Percentiles rank a stretch among this genome's conserved stretches.
Conservation (phyloP, 345 rosid genomes). For the Gynandropsis gynandra region DNA sequence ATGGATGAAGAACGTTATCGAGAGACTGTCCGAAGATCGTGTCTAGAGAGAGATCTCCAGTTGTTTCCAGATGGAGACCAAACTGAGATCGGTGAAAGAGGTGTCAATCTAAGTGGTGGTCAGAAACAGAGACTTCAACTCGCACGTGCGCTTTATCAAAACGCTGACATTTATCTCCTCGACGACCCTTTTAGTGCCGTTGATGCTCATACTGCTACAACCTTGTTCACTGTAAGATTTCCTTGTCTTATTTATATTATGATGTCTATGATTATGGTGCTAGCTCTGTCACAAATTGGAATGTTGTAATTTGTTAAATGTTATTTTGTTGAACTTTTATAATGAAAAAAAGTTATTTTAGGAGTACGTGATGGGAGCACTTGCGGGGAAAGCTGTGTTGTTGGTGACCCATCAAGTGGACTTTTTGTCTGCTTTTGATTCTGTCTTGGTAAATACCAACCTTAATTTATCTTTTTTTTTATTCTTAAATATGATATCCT, state of each 20-base stretch:
- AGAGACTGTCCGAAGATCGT: constrained; percentile 48
- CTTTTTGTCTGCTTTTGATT: constrained; percentile 83
- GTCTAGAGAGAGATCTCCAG: constrained; percentile 52
- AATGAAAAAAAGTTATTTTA: constrained; percentile 23
- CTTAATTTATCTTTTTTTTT: not conserved
- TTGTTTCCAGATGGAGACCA: constrained; percentile 49
- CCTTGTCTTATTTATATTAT: constrained; percentile 12
- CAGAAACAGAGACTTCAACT: constrained; percentile 79
- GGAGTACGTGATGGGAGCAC: constrained; percentile 83
- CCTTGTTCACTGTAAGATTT: constrained; percentile 53
- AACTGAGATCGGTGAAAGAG: constrained; percentile 73
- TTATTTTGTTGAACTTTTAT: too few relatives aligned
- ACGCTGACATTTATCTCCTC: constrained; percentile 59
- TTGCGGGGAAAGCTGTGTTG: constrained; percentile 63
- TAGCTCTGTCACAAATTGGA: too few relatives aligned
- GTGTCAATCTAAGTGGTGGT: constrained; percentile 82
- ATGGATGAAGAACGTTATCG: constrained; percentile 39
- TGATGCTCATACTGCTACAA: constrained; percentile 70
- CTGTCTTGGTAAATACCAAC: constrained; percentile 52
- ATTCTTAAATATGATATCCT: too few relatives aligned
- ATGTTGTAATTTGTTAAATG: too few relatives aligned
- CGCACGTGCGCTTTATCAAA: constrained; percentile 64
- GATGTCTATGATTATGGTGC: too few relatives aligned
- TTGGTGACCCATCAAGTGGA: constrained; percentile 98
- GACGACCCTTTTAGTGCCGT: constrained; percentile 83